These are phyloP conservation scores for Trametes sanguinea DNA, from an alignment of 768 basidiomycete species.

Conservation along the genomic window DNA sequence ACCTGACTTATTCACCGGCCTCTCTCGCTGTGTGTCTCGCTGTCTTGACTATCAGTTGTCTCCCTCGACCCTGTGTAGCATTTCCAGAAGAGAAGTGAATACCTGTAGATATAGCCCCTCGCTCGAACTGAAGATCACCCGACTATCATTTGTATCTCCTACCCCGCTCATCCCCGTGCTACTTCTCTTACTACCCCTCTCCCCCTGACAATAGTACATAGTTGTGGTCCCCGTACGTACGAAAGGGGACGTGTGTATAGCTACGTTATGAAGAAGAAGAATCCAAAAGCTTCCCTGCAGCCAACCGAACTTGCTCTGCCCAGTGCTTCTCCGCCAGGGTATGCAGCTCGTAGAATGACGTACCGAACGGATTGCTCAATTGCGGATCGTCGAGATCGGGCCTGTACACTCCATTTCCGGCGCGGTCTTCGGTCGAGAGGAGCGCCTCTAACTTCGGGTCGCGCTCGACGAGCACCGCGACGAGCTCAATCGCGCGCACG, in stretches of 20 bases:
- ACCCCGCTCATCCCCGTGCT: neutral
- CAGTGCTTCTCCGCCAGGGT: constrained; percentile 60
- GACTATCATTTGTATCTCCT: constrained; percentile 4
- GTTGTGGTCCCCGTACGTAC: neutral
- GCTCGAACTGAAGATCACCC: constrained; percentile 7
- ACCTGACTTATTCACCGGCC: constrained; percentile 18
- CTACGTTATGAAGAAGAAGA: constrained; percentile 33
- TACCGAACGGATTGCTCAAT: constrained; percentile 76
- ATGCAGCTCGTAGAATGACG: constrained; percentile 85
- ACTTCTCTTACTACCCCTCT: neutral
- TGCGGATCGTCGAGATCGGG: constrained; percentile 89
- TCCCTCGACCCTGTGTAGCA: neutral
- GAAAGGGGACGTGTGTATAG: neutral
- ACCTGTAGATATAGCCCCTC: constrained; percentile 13
- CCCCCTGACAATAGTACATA: constrained; percentile 1
- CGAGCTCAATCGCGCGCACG: constrained; percentile 72
- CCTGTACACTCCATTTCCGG: constrained; percentile 81
- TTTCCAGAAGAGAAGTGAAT: constrained; percentile 5
- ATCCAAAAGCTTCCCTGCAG: constrained; percentile 59
- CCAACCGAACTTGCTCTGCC: constrained; percentile 67
- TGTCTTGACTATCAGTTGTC: neutral
- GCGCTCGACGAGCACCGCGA: constrained; percentile 67
- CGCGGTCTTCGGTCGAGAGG: constrained; percentile 84
- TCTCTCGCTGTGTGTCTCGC: constrained; percentile 9
- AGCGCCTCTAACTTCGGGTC: constrained; percentile 83